Evolutionary conservation across 768 basidiomycete genomes (phyloP).

Genomic region (Cytidiella melzeri): DNA sequence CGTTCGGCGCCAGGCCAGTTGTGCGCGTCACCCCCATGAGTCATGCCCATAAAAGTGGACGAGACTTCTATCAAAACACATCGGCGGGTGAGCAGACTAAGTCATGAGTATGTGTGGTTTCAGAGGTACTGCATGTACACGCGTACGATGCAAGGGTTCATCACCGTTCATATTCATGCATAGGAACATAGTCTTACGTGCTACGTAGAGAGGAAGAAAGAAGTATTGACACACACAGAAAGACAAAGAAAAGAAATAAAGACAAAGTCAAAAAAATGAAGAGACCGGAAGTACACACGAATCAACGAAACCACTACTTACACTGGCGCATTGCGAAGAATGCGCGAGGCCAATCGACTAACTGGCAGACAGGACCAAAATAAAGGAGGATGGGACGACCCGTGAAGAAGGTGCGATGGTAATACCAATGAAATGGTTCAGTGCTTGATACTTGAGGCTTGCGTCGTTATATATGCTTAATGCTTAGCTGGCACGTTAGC

Average conservation of each 20-base stretch:
- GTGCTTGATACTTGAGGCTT: constrained; percentile 3
- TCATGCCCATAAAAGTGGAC: no score
- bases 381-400: not conserved
- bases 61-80: no score
- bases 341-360: not conserved
- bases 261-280: constrained; percentile 7
- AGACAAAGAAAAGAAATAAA: constrained; percentile 11
- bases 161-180: constrained; percentile 20
- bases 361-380: not conserved
- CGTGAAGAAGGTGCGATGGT: not conserved
- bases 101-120: no score
- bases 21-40: no score
- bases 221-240: constrained; percentile 10
- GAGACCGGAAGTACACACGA: constrained; percentile 4
- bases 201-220: constrained; percentile 12
- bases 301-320: not conserved
- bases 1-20: no score
- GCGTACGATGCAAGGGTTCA: not conserved
- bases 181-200: constrained; percentile 25
- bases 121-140: no score
- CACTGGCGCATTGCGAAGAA: not conserved
- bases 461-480: constrained; percentile 1
- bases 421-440: not conserved
- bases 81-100: no score
- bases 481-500: not conserved